Conservation (phyloP, 2,329 filamentous ascomycete genomes). For the Lomentospora prolificans region DNA sequence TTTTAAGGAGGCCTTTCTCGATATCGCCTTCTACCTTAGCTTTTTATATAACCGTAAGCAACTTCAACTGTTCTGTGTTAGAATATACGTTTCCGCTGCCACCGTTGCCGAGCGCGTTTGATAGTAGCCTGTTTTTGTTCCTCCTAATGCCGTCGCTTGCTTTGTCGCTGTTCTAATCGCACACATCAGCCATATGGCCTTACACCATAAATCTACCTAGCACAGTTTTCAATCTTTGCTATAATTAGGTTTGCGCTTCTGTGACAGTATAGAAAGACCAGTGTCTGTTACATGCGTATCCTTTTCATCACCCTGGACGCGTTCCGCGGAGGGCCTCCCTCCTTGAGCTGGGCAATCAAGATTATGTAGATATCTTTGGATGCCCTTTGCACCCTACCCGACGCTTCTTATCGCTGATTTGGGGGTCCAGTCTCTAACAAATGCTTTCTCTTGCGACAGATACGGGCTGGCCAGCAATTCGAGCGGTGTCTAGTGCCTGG, state of each 20-base stretch:
- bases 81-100: slow-evolving; percentile 46
- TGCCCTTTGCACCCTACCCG: not conserved
- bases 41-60: slow-evolving; percentile 48
- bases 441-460: slow-evolving; percentile 19
- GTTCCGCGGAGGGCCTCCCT: slow-evolving; percentile 48
- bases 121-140: slow-evolving; percentile 34
- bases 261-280: slow-evolving; percentile 29
- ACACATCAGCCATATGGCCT: slow-evolving; percentile 19
- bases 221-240: slow-evolving; percentile 28
- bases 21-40: slow-evolving; percentile 46
- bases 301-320: slow-evolving; percentile 46
- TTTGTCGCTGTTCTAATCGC: slow-evolving; percentile 23
- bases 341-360: slow-evolving; percentile 49
- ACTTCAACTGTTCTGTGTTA: slow-evolving; percentile 43
- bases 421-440: too few species aligned
- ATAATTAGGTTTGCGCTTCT: slow-evolving; percentile 42
- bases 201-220: slow-evolving; percentile 29
- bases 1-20: slow-evolving; percentile 49
- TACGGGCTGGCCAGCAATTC: slow-evolving; percentile 43
- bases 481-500: slow-evolving; percentile 45
- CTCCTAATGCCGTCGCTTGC: slow-evolving; percentile 31
- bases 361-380: slow-evolving; percentile 25
- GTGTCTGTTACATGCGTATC: slow-evolving; percentile 41
- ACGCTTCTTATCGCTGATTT: not conserved
- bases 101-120: slow-evolving; percentile 29